These are phyloP conservation scores for Testicularia cyperi DNA, from an alignment of 1,284 basidiomycete species.

Conservation along the genomic window DNA sequence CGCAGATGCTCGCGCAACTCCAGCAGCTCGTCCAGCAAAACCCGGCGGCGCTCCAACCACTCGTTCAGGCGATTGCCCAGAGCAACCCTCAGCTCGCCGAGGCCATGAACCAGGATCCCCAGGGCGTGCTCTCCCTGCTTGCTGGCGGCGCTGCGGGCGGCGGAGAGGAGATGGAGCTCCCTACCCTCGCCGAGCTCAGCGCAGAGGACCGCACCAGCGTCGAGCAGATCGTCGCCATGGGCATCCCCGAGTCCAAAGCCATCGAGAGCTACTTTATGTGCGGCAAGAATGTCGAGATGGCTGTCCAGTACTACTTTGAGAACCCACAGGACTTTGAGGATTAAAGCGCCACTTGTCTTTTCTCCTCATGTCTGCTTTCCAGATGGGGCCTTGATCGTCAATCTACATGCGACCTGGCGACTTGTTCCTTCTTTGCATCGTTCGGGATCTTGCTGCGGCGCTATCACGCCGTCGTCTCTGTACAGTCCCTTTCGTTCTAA, in stretches of 20 bases:
- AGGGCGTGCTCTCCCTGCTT: conserved; percentile 54
- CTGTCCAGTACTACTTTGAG: conserved; percentile 59
- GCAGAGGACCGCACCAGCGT: conserved; percentile 48
- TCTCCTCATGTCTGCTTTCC: too few relatives aligned
- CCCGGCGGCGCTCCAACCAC: conserved; percentile 55
- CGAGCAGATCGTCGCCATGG: conserved; percentile 57
- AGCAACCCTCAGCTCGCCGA: conserved; percentile 57
- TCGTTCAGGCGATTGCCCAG: conserved; percentile 58
- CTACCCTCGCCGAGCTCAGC: conserved; percentile 44
- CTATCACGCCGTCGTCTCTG: too few relatives aligned
- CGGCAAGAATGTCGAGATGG: conserved; percentile 58
- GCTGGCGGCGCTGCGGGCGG: conserved; percentile 41
- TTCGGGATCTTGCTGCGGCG: too few relatives aligned
- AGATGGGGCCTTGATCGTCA: too few relatives aligned
- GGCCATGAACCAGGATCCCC: conserved; percentile 54
- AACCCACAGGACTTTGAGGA: conserved; percentile 50
- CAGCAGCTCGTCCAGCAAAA: conserved; percentile 55
- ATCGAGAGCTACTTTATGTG: conserved; percentile 59
- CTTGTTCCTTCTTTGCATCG: too few relatives aligned
- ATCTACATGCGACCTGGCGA: too few relatives aligned
- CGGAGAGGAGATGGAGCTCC: conserved; percentile 48
- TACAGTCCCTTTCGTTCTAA: too few relatives aligned
- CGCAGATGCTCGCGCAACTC: conserved; percentile 55
- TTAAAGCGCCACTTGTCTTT: too few relatives aligned
- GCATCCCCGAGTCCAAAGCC: conserved; percentile 55